A percentile compares a stretch with the other conserved stretches of the same genome.
Conservation (phyloP, 805 yeast genomes). For the Wickerhamiella siamensis region DNA sequence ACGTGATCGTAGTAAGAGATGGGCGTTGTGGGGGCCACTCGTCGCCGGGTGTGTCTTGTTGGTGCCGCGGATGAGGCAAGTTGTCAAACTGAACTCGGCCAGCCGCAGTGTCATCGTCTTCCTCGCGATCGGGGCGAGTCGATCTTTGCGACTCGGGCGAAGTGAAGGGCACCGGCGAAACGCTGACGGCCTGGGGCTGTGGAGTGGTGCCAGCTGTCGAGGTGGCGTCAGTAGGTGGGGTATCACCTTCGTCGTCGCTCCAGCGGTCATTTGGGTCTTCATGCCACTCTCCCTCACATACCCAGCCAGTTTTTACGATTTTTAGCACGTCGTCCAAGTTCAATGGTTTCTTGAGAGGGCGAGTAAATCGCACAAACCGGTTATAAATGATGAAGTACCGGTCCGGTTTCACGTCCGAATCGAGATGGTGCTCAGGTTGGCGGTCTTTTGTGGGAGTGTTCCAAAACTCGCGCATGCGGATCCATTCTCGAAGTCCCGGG, state of each 20-base stretch:
- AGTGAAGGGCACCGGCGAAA: not conserved
- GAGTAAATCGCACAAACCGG: slow-evolving; percentile 54
- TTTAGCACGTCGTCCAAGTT: slow-evolving; percentile 59
- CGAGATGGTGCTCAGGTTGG: slow-evolving; percentile 15
- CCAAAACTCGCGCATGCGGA: slow-evolving; percentile 57
- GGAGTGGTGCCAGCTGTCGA: not conserved
- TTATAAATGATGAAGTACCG: slow-evolving; percentile 39
- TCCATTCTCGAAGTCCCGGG: slow-evolving; percentile 55
- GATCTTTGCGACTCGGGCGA: not conserved
- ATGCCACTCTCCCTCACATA: slow-evolving; percentile 55
- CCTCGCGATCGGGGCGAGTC: not conserved
- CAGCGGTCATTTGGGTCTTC: slow-evolving; percentile 15
- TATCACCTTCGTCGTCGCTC: slow-evolving; percentile 13
- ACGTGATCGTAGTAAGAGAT: slow-evolving; percentile 10
- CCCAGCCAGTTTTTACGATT: slow-evolving; percentile 77
- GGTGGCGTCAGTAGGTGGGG: not conserved
- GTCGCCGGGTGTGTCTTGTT: not conserved
- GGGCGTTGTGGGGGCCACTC: slow-evolving; percentile 14
- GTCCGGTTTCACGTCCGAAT: slow-evolving; percentile 21
- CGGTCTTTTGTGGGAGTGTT: slow-evolving; percentile 17
- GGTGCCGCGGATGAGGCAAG: slow-evolving; percentile 13
- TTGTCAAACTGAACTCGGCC: slow-evolving; percentile 13
- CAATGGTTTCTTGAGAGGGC: slow-evolving; percentile 51
- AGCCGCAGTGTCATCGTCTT: slow-evolving; percentile 1
- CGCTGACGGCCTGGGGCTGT: not conserved